Percentiles rank a stretch among this genome's conserved stretches.
Evolutionary conservation across 2,329 filamentous ascomycete genomes (phyloP).

Genomic region (Neophaeococcomyces mojaviensis): DNA sequence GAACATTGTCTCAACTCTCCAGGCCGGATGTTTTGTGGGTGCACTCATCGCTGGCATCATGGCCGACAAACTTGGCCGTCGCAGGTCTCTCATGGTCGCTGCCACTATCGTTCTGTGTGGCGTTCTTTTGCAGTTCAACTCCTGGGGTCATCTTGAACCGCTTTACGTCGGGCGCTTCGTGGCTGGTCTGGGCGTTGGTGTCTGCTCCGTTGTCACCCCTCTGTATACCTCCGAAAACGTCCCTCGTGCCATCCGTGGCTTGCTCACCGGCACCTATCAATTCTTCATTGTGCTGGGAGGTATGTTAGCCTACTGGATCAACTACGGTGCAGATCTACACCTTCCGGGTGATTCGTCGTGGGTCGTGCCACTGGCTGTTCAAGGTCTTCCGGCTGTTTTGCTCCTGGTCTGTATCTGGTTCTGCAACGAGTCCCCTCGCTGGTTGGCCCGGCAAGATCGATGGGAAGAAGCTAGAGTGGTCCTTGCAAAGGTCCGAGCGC

Average conservation of each 20-base stretch:
- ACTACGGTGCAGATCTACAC: conserved; percentile 44
- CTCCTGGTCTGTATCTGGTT: conserved; percentile 25
- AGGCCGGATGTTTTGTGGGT: conserved; percentile 60
- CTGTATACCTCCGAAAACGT: conserved; percentile 55
- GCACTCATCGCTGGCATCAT: conserved; percentile 43
- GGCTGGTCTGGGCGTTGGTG: conserved; percentile 51
- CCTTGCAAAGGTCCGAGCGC: conserved; percentile 50
- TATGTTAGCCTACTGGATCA: conserved; percentile 44
- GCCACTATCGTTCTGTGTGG: conserved; percentile 46
- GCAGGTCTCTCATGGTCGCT: conserved; percentile 43
- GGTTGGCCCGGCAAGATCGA: conserved; percentile 53
- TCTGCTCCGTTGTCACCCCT: conserved; percentile 52
- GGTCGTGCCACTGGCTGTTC: conserved; percentile 56
- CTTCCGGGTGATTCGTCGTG: conserved; percentile 44
- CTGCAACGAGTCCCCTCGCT: conserved; percentile 27
- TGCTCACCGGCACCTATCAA: conserved; percentile 53
- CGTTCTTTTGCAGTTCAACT: conserved; percentile 35
- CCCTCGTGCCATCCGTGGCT: conserved; percentile 51
- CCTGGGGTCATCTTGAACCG: conserved; percentile 33
- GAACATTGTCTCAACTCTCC: conserved; percentile 65
- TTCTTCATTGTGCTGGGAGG: conserved; percentile 44
- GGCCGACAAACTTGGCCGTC: conserved; percentile 47
- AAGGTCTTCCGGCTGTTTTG: conserved; percentile 43
- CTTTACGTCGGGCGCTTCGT: conserved; percentile 52
- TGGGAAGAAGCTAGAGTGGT: conserved; percentile 57